A percentile compares a stretch with the other conserved stretches of the same genome.
Evolutionary conservation across 192 early-diverging fungal species (phyloP).

Genomic region (Coemansia sp.): DNA sequence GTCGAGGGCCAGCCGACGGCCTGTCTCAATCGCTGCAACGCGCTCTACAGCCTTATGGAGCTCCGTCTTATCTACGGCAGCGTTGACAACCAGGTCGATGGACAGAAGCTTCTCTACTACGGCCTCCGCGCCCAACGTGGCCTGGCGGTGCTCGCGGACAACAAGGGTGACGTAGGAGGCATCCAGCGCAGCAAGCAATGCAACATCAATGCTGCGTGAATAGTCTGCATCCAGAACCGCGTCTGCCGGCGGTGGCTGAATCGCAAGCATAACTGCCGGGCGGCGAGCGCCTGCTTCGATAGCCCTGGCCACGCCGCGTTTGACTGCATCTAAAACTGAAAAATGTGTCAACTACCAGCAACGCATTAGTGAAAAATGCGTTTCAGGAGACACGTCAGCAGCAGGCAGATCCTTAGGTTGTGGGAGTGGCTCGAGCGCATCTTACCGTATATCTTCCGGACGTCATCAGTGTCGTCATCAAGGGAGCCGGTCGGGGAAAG

Average conservation of each 20-base stretch:
- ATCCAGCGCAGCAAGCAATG: slow-evolving; percentile 69
- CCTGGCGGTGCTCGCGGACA: slow-evolving; percentile 67
- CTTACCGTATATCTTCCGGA: slow-evolving; percentile 63
- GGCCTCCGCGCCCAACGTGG: slow-evolving; percentile 45
- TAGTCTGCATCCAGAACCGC: slow-evolving; percentile 59
- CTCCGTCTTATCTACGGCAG: slow-evolving; percentile 17
- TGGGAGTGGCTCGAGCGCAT: too few species aligned
- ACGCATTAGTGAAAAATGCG: neutral
- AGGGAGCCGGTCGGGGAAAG: slow-evolving; percentile 75
- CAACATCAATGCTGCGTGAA: slow-evolving; percentile 68
- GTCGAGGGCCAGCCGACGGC: slow-evolving; percentile 72
- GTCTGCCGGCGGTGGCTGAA: slow-evolving; percentile 39
- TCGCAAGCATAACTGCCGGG: slow-evolving; percentile 65
- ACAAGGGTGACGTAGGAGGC: slow-evolving; percentile 77
- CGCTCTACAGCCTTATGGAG: slow-evolving; percentile 49
- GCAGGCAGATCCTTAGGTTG: neutral
- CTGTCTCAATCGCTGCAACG: slow-evolving; percentile 70
- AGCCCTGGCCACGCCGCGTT: slow-evolving; percentile 65
- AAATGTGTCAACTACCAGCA: neutral
- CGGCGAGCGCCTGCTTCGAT: slow-evolving; percentile 61
- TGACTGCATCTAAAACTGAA: slow-evolving; percentile 55
- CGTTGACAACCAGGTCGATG: slow-evolving; percentile 59
- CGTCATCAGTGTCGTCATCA: slow-evolving; percentile 76
- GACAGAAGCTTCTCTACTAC: slow-evolving; percentile 57
- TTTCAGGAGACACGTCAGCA: neutral